phyloP scores from a whole-genome alignment of 371 early-diverging fungal genomes.

The Mortierella sp. region DNA sequence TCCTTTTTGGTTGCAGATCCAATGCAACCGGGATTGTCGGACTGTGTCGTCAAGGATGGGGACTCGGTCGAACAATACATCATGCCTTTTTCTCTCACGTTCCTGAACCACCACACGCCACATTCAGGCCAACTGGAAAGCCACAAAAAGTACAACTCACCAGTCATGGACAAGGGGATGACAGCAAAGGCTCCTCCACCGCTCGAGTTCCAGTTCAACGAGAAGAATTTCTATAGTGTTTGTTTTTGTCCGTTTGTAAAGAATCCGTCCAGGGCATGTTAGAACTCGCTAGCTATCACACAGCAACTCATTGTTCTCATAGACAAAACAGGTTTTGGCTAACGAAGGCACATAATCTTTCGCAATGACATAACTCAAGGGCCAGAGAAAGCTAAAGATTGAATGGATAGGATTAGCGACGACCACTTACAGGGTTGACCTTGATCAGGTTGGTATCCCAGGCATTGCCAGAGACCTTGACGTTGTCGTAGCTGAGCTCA shows the following conservation, averaged over 20 bases:
- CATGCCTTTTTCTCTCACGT: not conserved
- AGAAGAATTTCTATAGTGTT: conserved; percentile 77
- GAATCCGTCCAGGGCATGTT: conserved; percentile 3
- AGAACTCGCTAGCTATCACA: not conserved
- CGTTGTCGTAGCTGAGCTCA: conserved; percentile 95
- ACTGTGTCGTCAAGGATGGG: not conserved
- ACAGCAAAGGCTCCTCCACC: conserved; percentile 99
- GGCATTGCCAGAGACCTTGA: conserved; percentile 91
- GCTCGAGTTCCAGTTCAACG: conserved; percentile 95
- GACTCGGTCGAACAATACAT: not conserved
- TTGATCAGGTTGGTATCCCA: conserved; percentile 98
- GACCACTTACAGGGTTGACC: conserved; percentile 86
- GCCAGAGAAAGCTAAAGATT: not conserved
- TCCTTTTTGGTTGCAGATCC: not conserved
- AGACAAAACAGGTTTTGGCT: not conserved
- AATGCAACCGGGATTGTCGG: not conserved
- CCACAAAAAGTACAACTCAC: conserved; percentile 60
- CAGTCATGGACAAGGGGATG: conserved; percentile 84
- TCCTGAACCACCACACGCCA: not conserved
- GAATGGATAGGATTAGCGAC: not conserved
- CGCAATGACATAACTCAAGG: no score
- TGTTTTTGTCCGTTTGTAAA: not conserved
- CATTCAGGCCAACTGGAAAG: not conserved
- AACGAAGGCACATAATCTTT: not conserved
- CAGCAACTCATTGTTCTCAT: not conserved